These are phyloP conservation scores for Adansonia madagascariensis DNA, from an alignment of 441 rosid genomes.

Conservation along the genomic window DNA sequence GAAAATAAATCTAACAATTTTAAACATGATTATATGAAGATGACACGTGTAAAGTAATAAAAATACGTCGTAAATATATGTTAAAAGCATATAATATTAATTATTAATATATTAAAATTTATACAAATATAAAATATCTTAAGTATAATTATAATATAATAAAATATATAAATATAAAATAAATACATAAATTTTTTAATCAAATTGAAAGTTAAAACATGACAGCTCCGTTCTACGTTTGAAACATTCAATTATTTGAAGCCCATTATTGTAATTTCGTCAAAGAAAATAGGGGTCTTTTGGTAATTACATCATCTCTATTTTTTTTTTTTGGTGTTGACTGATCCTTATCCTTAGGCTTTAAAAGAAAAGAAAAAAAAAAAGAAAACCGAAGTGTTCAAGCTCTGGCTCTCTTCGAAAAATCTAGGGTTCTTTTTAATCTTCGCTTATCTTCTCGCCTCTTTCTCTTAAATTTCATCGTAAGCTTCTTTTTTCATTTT, in stretches of 20 bases:
- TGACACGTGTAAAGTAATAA: too few species aligned
- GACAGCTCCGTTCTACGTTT: too few species aligned
- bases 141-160: too few species aligned
- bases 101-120: too few species aligned
- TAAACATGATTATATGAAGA: too few species aligned
- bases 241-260: neutral
- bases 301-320: neutral
- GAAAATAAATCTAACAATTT: too few species aligned
- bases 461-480: neutral
- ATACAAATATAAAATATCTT: too few species aligned
- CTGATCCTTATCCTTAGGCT: slow-evolving; percentile 19
- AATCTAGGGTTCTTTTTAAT: slow-evolving; percentile 38
- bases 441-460: slow-evolving; percentile 21
- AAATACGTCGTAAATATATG: too few species aligned
- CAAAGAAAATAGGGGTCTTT: neutral
- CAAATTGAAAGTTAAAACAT: too few species aligned
- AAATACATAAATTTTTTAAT: too few species aligned
- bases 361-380: slow-evolving; percentile 1
- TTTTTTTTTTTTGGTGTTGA: neutral
- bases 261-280: neutral
- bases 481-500: neutral
- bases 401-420: neutral
- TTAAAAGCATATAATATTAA: too few species aligned
- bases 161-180: too few species aligned
- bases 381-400: neutral